phyloP scores from a whole-genome alignment of 345 rosid species.

The Leavenworthia alabamica region DNA sequence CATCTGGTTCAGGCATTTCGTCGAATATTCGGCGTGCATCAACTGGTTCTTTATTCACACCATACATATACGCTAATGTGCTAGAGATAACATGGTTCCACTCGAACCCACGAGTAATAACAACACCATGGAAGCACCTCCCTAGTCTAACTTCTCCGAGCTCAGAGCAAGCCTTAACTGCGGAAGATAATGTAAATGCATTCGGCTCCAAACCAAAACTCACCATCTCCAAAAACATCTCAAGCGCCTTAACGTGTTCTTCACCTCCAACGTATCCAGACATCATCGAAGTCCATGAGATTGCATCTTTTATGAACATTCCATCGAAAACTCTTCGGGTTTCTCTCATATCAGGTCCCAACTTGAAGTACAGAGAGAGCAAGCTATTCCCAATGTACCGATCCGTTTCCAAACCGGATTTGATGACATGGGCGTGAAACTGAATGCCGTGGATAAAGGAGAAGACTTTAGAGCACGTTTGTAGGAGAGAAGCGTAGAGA shows the following conservation, averaged over 20 bases:
- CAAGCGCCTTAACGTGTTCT: slow-evolving; percentile 46
- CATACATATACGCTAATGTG: slow-evolving; percentile 68
- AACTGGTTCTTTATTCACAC: slow-evolving; percentile 35
- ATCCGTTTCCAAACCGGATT: slow-evolving; percentile 73
- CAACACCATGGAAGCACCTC: slow-evolving; percentile 61
- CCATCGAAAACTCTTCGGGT: slow-evolving; percentile 65
- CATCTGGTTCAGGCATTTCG: slow-evolving; percentile 70
- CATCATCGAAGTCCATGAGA: slow-evolving; percentile 87
- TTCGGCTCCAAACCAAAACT: slow-evolving; percentile 58
- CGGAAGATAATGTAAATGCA: slow-evolving; percentile 65
- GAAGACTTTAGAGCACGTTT: slow-evolving; percentile 51
- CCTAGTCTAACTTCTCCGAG: slow-evolving; percentile 50
- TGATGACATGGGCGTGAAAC: slow-evolving; percentile 60
- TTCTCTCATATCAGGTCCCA: slow-evolving; percentile 49
- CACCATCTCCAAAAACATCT: slow-evolving; percentile 62
- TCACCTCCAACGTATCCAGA: slow-evolving; percentile 52
- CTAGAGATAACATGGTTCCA: slow-evolving; percentile 52
- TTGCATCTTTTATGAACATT: slow-evolving; percentile 49
- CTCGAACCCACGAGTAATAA: slow-evolving; percentile 48
- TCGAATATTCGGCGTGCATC: slow-evolving; percentile 62
- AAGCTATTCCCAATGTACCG: slow-evolving; percentile 75
- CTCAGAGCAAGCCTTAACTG: slow-evolving; percentile 71
- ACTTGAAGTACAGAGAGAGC: slow-evolving; percentile 67
- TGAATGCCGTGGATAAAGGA: slow-evolving; percentile 66
- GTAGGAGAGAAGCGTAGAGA: slow-evolving; percentile 62